Evolutionary conservation across 2,329 filamentous ascomycete species (phyloP), one percentile per base, ranked within the genome.

Genomic region (Monosporascus sp.): DNA sequence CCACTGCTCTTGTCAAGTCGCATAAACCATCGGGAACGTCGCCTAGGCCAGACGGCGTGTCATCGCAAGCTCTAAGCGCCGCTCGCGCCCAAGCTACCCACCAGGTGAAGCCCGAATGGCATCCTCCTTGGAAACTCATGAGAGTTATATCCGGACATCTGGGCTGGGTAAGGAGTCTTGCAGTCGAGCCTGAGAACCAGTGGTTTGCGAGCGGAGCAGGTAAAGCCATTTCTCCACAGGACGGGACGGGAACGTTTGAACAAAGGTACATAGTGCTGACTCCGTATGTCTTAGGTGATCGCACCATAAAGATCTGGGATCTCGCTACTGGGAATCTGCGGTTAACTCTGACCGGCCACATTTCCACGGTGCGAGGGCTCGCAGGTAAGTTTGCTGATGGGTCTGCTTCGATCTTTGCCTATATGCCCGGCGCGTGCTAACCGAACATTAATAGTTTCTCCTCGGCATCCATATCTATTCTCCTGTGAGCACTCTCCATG

Each of bases 301-400:
- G 95, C 50, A 97, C 93, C 1, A 97, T 99, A 74, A 99, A 99
- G 77, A 95, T 99, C 59, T 99, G 93, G 93, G 93, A 99, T 73
- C 73, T 99, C 58, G 94, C 91, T 19, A 90, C 89, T 1, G 94
- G 95, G 0, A 84, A 82, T n/a, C 76, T 97, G 59, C 83, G 86
- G 53, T 75, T 97, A 58, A 97, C 93, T 0, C 75, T 97, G 56
- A 97, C 93, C 2, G 93, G 93, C 37, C 93, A 97, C 72, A 97
- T 96, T 64, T 94, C 90, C 51, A 93, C 90, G 5, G 91, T 96
- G 1, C 84, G 91, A 51, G 93, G 92, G 2, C 79, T 97, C 50
- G 93, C 92, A 0, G 89, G 43, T 46, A 17, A 46, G 43, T 46
- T 26, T 14, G 22, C n/a, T 2, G 24, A 16, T 26, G 14, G 9